phyloP scores from a whole-genome alignment of 2,329 filamentous ascomycete genomes.

The Aspergillus pseudoterreus region DNA sequence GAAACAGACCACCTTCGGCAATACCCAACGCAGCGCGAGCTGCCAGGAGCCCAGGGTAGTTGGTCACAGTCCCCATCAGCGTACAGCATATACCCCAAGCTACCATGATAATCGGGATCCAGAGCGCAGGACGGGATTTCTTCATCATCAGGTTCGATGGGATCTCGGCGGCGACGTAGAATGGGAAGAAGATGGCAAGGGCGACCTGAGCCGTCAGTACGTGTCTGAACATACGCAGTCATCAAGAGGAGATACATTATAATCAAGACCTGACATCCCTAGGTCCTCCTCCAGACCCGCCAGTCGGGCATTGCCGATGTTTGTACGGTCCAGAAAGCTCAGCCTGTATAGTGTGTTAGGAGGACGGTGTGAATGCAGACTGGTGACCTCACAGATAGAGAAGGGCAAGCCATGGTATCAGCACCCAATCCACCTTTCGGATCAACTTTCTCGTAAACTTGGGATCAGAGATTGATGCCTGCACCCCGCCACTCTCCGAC shows the following conservation, averaged over 20 bases:
- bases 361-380: background rate
- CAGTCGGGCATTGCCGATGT: constrained; percentile 40
- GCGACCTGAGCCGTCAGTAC: constrained; percentile 5
- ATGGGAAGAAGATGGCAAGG: constrained; percentile 40
- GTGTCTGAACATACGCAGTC: background rate
- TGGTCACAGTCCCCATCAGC: constrained; percentile 51
- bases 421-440: constrained; percentile 7
- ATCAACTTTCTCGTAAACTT: constrained; percentile 6
- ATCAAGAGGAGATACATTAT: constrained; percentile 24
- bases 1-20: constrained; percentile 35
- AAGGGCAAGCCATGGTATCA: constrained; percentile 11
- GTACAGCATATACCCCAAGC: constrained; percentile 28
- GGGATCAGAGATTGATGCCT: background rate
- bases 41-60: constrained; percentile 49
- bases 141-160: constrained; percentile 45
- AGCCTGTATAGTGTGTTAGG: background rate
- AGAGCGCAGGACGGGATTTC: constrained; percentile 48
- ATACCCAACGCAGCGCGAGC: constrained; percentile 48
- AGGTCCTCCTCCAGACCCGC: constrained; percentile 24
- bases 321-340: constrained; percentile 26
- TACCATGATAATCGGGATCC: constrained; percentile 51
- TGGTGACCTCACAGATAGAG: constrained; percentile 4
- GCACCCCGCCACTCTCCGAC: constrained; percentile 1
- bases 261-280: constrained; percentile 24
- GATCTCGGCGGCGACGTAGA: constrained; percentile 39